phyloP scores from a whole-genome alignment of 2,329 filamentous ascomycete species.

The Sporothrix globosa region DNA sequence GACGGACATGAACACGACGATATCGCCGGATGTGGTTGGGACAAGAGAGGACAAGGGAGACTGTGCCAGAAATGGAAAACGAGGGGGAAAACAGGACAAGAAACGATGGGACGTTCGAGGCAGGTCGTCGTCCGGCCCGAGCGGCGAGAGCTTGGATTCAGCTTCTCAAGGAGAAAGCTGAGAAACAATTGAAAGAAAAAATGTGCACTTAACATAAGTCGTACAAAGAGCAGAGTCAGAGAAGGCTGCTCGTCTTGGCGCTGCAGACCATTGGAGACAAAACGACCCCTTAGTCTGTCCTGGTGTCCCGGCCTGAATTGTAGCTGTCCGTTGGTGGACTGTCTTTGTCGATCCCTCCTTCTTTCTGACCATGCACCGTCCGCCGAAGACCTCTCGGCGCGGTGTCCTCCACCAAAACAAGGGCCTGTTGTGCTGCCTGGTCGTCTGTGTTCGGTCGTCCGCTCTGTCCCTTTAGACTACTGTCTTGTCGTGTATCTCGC shows the following conservation, averaged over 20 bases:
- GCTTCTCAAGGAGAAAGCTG: not conserved
- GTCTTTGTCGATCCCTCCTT: slow-evolving; percentile 21
- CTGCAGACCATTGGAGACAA: slow-evolving; percentile 4
- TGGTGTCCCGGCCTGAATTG: not conserved
- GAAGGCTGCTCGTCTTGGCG: slow-evolving; percentile 21
- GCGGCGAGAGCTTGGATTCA: not conserved
- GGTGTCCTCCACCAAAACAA: not conserved
- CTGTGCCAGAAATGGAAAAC: not conserved
- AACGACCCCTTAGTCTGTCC: not conserved
- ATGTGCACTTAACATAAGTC: not conserved
- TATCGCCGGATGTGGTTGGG: not conserved
- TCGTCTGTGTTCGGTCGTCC: too few species aligned
- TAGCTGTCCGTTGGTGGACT: not conserved
- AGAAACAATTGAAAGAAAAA: not conserved
- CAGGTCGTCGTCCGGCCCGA: slow-evolving; percentile 5
- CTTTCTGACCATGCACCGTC: slow-evolving; percentile 4
- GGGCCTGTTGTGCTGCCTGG: not conserved
- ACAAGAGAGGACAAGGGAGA: not conserved
- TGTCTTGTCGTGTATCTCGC: not conserved
- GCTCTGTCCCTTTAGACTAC: not conserved
- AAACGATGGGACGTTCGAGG: too few species aligned
- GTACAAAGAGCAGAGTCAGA: not conserved
- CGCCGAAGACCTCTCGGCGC: not conserved
- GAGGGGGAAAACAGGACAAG: not conserved
- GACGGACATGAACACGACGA: too few species aligned